Evolutionary conservation across 108 stramenopile genomes (phyloP), one percentile per base, ranked within the genome.

Genomic region (Skeletonema grethae): DNA sequence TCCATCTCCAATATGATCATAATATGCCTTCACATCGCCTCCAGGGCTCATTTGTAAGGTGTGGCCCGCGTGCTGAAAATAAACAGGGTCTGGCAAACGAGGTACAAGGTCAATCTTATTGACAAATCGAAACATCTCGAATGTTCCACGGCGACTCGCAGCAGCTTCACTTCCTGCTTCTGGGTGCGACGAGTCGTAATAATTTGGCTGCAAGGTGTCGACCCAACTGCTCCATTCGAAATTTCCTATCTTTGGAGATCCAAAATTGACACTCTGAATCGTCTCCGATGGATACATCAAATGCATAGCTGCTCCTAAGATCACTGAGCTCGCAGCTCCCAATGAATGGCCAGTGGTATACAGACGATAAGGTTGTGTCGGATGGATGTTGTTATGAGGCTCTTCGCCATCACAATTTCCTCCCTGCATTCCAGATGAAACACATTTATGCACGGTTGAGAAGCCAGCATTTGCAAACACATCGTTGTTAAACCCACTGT

Each of bases 21-120:
- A 88, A 70, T 85, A 86, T 13, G 85, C 85, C 30, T 58, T 29
- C 11, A 79, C 66, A 59, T 60, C 25, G 12, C 67, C 81, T 2
- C 73, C 72, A 4, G 57, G 13, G 66, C 79, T 76, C 74, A 92
- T 70, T 79, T 95, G 91, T 18, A 95, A 64, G 30, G 94, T 95
- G 67, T 95, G 94, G 3, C 94, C 94, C 13, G 85, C 87, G 67
- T 95, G 94, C 31, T 84, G 35, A 70, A 90, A 90, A 20, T 84
- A 32, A 9, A 67, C 22, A 3, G 67, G 69, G 25, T 88, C 85
- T 0, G 94, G 94, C 20, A 95, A 71, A 12, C 94, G 77, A 20
- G 94, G 87, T 4, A 95, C 88, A 13, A 95, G 50, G 73, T 95
- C 94, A 65, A 84, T 82, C 30, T 85, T 87, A 60, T 89, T 73